Evolutionary conservation across 2,329 filamentous ascomycete genomes (phyloP), one percentile per base, ranked within the genome.

Genomic region (Arthroderma sp.): DNA sequence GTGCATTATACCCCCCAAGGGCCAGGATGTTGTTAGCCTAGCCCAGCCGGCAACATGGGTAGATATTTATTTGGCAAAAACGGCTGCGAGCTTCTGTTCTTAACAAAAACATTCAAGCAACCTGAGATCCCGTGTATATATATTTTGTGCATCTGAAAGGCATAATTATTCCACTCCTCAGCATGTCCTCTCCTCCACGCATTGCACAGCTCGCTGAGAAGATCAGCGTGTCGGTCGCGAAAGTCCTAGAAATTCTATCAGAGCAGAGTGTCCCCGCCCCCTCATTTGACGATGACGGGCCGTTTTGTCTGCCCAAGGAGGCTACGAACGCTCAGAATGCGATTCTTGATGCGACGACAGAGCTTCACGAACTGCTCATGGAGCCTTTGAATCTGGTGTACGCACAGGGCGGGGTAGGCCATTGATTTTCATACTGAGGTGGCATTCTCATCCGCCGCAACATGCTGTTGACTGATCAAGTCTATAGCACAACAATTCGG

Each of bases 331-430:
- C 62, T 40, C 38, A 30, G 29, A 29, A 40, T 31, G 28, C 28
- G 0, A 11, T 72, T 72, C 52, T 57, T 68, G 48, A 58, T 60
- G 27, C 63, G 66, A 10, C 69, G 72, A 52, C 38, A 22, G 51
- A 57, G 36, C 61, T 74, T 4, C 53, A 68, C 7, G 70, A 74
- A 52, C 57, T 63, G 3, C 51, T 72, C 37, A 68, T 60, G 29
- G 69, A 74, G 43, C 60, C 73, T 57, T 66, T 59, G 50, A 68
- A 68, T 42, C 53, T 74, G 3, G 62, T 63, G 5, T 66, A 70
- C 42, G 70, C 70, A 0, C 70, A 70, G 0, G 71, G 68, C 48
- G 70, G 73, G 54, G 72, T 68, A 44, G 62, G 72, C 27, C 72
- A 70, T 30, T 46, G 46, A 8, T 49, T 46, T 40, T 43, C 46